Percentiles rank a stretch among this genome's conserved stretches.
Evolutionary conservation across 495 filamentous ascomycete species (phyloP).

Genomic region (Arthonia radiata): DNA sequence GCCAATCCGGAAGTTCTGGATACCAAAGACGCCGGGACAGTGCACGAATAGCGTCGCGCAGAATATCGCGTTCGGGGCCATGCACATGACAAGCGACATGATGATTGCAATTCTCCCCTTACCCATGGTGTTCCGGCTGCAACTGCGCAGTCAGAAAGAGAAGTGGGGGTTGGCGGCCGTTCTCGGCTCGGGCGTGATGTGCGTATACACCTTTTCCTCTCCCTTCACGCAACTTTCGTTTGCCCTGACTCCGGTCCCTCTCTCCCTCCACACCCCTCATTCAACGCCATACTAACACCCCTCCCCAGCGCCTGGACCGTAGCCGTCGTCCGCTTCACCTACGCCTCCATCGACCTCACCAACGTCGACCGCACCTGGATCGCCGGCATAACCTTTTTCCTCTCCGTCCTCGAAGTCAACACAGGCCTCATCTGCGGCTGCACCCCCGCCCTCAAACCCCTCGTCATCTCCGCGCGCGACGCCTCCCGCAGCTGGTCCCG

Average conservation of each 20-base stretch:
- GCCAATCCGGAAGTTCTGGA: slow-evolving; percentile 16
- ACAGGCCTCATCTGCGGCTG: slow-evolving; percentile 19
- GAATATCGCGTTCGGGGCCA: slow-evolving; percentile 10
- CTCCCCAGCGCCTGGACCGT: slow-evolving; percentile 14
- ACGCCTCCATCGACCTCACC: slow-evolving; percentile 12
- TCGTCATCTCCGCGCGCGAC: too few relatives aligned
- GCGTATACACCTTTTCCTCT: too few relatives aligned
- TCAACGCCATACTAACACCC: slow-evolving; percentile 9
- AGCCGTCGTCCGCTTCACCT: slow-evolving; percentile 14
- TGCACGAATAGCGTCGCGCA: slow-evolving; percentile 14
- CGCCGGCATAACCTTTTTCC: slow-evolving; percentile 14
- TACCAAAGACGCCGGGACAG: slow-evolving; percentile 11
- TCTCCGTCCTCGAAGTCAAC: slow-evolving; percentile 19
- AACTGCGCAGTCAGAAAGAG: too few relatives aligned
- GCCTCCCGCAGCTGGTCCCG: too few relatives aligned
- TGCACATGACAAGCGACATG: slow-evolving; percentile 10
- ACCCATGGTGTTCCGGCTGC: slow-evolving; percentile 10
- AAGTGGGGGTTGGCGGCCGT: too few relatives aligned
- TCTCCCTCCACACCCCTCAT: too few relatives aligned
- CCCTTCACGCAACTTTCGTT: too few relatives aligned
- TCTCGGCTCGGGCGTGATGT: too few relatives aligned
- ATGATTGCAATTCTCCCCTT: slow-evolving; percentile 13
- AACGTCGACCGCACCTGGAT: slow-evolving; percentile 13
- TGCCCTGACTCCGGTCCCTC: too few relatives aligned
- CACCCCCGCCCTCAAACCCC: slow-evolving; percentile 12